These are phyloP conservation scores for Starmerella floricola DNA, from an alignment of 805 yeast species.

Conservation along the genomic window DNA sequence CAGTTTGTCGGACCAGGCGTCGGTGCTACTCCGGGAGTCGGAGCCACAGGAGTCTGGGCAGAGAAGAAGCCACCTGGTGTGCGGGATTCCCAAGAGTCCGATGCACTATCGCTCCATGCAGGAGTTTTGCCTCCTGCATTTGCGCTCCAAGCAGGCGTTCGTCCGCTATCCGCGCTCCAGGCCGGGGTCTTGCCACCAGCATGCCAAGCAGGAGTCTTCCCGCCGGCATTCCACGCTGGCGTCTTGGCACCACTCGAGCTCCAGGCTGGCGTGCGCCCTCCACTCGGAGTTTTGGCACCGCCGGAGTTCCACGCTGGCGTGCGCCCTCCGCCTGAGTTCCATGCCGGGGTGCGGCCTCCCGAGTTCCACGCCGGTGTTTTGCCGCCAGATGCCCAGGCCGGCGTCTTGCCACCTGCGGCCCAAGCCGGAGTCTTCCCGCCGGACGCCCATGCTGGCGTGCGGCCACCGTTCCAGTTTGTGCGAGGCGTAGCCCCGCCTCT, in stretches of 20 bases:
- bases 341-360: conserved; percentile 18
- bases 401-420: conserved; percentile 28
- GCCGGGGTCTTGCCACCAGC: conserved; percentile 19
- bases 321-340: conserved; percentile 29
- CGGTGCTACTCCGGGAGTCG: conserved; percentile 24
- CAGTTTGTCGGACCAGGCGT: conserved; percentile 27
- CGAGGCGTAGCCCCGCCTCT: conserved; percentile 12
- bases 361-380: conserved; percentile 33
- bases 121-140: conserved; percentile 28
- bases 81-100: conserved; percentile 9
- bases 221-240: conserved; percentile 26
- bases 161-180: conserved; percentile 32
- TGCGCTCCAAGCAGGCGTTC: conserved; percentile 32
- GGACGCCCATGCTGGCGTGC: conserved; percentile 27
- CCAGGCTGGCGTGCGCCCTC: conserved; percentile 33
- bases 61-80: conserved; percentile 20
- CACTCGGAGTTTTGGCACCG: conserved; percentile 9
- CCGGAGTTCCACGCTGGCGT: conserved; percentile 38
- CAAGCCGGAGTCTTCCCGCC: conserved; percentile 44
- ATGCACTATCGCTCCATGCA: conserved; percentile 19
- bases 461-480: conserved; percentile 28
- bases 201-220: conserved; percentile 37
- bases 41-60: conserved; percentile 28
- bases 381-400: conserved; percentile 32
- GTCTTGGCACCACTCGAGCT: conserved; percentile 16